Base-by-base conservation (phyloP, 2,329 filamentous ascomycete species). In the Helotiales sp. region DNA sequence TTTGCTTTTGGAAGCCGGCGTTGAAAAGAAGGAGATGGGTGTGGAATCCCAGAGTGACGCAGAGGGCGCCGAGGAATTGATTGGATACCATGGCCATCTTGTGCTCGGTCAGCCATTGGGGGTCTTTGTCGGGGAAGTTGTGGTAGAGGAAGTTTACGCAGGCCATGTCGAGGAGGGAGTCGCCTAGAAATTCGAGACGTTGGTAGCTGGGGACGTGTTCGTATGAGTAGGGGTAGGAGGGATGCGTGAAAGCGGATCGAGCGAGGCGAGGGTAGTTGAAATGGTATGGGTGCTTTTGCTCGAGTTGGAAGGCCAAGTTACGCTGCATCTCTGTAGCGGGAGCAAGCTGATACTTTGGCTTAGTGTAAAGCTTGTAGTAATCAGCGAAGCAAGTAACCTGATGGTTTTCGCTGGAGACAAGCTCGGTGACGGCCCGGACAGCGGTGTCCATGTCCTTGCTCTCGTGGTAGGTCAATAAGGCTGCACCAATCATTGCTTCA, bases 31-130 rank as follows among this genome's bases (percentile, higher is more conserved):
- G 85, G 17, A 98, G 80, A 76, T 95, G 89, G 58, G 83, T 86
- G 76, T 97, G 89, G 64, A 98, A 90, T 0, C 87, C 90, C 0
- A 98, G 85, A 57, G 87, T 85, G 2, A 96, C 92, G 67, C 91
- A 91, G 2, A 98, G 82, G 20, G 89, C 92, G 1, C 92, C 93
- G 1, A 97, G 85, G 76, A 98, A 99, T 68, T 94, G 93, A 80
- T 99, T 99, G 62, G 93, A 96, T 0, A 96, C 94, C 92, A 99
- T 97, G n/a, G 94, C 93, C 89, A 96, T 97, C 81, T 98, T 98
- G 84, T 98, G 95, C 79, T 98, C 96, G 0, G 96, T 98, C 67
- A 99, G 84, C 95, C 95, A 98, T 77, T 98, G 94, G 0, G 96
- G 95, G 75, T 97, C 93, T 66, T 91, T 92, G 61, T 87, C 82